Conservation (phyloP, 1,284 basidiomycete genomes). For the Heimioporus retisporus region DNA sequence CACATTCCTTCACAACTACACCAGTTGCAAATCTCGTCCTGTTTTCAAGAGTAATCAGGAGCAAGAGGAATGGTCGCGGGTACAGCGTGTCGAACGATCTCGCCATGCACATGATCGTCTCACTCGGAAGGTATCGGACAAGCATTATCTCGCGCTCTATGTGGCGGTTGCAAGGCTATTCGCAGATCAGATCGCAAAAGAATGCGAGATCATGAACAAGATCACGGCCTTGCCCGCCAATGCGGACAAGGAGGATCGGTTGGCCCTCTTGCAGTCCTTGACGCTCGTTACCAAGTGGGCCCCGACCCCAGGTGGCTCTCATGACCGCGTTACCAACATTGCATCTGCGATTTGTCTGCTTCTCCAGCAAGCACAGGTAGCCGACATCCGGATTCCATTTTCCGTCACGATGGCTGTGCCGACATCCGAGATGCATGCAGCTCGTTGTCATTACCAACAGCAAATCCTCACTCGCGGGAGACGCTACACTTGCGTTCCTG, state of each 20-base stretch:
- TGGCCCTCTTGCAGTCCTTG: constrained; percentile 53
- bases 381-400: constrained; percentile 37
- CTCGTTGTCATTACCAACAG: constrained; percentile 65
- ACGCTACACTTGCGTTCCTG: constrained; percentile 55
- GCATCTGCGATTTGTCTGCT: constrained; percentile 68
- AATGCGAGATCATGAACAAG: constrained; percentile 52
- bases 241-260: constrained; percentile 44
- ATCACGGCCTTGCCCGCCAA: constrained; percentile 41
- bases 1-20: constrained; percentile 48
- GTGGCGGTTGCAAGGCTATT: constrained; percentile 71
- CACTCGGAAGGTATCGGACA: constrained; percentile 54
- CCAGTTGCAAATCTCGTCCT: constrained; percentile 11
- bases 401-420: constrained; percentile 39
- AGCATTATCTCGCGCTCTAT: constrained; percentile 69
- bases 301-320: constrained; percentile 64
- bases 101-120: constrained; percentile 48
- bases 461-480: constrained; percentile 69
- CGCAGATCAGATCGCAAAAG: constrained; percentile 59
- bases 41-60: constrained; percentile 29
- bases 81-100: constrained; percentile 36
- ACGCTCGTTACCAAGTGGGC: constrained; percentile 78
- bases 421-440: constrained; percentile 44
- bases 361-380: constrained; percentile 48
- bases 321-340: constrained; percentile 73
- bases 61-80: constrained; percentile 41